phyloP scores from a whole-genome alignment of 257 asterid species.

The Solanum peruvianum region DNA sequence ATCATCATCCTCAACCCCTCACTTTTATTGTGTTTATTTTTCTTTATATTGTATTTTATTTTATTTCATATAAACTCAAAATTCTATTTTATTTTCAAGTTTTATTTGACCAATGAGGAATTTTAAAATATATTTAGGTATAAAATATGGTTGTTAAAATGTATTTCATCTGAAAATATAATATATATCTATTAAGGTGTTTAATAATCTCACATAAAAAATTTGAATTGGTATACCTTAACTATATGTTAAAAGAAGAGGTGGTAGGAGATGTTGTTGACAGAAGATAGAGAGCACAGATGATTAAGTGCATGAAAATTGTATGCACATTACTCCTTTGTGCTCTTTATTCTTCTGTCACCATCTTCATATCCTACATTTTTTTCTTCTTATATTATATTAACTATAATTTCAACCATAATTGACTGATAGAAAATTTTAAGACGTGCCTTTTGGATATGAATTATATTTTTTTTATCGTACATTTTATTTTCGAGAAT shows the following conservation, averaged over 20 bases:
- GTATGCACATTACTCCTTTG: conserved; percentile 45
- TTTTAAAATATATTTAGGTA: neutral
- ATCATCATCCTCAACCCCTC: conserved; percentile 37
- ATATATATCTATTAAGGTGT: neutral
- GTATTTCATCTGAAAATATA: neutral
- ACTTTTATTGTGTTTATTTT: neutral
- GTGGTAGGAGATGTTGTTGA: neutral
- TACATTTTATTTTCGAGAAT: too few relatives aligned
- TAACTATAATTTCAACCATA: neutral
- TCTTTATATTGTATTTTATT: too few relatives aligned
- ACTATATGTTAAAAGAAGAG: neutral
- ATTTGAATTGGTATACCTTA: neutral
- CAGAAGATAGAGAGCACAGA: neutral
- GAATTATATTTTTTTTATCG: too few relatives aligned
- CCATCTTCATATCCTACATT: conserved; percentile 15
- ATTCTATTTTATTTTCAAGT: neutral
- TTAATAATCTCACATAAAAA: neutral
- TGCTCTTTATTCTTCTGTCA: conserved; percentile 78
- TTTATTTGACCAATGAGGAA: neutral
- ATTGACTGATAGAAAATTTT: neutral
- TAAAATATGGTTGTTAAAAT: neutral
- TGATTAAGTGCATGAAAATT: neutral
- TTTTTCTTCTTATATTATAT: neutral
- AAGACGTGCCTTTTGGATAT: neutral
- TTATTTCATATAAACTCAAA: neutral